Conservation (phyloP, 2,329 filamentous ascomycete species). For the Calonectria ilicicola region DNA sequence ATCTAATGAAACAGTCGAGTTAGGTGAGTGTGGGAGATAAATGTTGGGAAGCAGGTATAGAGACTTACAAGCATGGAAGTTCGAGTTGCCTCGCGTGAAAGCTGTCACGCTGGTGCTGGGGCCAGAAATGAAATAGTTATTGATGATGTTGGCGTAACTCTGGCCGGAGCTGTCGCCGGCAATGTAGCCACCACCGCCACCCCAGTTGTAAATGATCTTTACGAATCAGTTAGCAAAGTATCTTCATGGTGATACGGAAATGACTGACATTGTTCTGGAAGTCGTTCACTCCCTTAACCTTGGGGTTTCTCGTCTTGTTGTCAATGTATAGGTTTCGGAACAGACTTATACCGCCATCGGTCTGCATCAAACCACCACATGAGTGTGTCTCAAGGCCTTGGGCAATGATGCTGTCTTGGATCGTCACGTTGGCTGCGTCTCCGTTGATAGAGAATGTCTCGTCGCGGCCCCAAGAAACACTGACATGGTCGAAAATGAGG, state of each 20-base stretch:
- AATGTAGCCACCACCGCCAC: conserved; percentile 65
- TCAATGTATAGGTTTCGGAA: conserved; percentile 69
- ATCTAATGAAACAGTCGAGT: conserved; percentile 40
- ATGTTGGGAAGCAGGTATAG: not conserved
- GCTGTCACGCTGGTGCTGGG: conserved; percentile 61
- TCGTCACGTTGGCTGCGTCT: conserved; percentile 59
- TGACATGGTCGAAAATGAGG: conserved; percentile 69
- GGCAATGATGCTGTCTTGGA: conserved; percentile 65
- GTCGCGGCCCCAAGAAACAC: conserved; percentile 66
- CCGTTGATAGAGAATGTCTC: conserved; percentile 67
- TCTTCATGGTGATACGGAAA: not conserved
- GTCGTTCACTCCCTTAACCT: conserved; percentile 68
- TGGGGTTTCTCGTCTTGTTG: conserved; percentile 68
- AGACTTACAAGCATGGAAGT: conserved; percentile 61
- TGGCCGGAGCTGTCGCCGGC: conserved; percentile 61
- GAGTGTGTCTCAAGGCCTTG: conserved; percentile 66
- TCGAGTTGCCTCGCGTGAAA: conserved; percentile 66
- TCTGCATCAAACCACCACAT: conserved; percentile 64
- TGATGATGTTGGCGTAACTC: conserved; percentile 64
- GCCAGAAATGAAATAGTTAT: conserved; percentile 69
- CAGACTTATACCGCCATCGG: conserved; percentile 60
- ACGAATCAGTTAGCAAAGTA: not conserved
- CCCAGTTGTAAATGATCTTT: conserved; percentile 67
- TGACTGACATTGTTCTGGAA: conserved; percentile 56
- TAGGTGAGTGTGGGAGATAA: not conserved